Base-by-base conservation (phyloP, 129 eudicot genomes). In the Tagetes patula region DNA sequence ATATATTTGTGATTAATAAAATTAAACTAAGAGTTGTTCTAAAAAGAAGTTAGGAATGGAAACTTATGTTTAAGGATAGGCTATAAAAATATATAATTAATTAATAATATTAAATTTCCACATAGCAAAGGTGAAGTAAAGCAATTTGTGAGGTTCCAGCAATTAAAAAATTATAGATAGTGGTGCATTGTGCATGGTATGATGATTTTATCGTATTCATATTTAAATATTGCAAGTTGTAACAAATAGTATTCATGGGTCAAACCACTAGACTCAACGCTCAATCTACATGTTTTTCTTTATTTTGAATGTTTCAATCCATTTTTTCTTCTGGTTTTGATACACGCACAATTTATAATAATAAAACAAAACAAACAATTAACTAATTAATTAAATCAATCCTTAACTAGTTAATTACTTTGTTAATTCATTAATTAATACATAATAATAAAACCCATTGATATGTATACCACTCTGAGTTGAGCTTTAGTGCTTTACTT, bases 291-390 rank as follows among this genome's bases (percentile, higher is more conserved):
- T 20, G 27, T 10, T 67, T 56, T 36, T 62, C 59, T 60, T 60
- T 52, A n/a, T 47, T 76, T 68, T 70, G 45, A 60, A 77, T 69
- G 55, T 60, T 69, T 77, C 75, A 68, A 58, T 76, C 64, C 54
- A 59, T 38, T 36, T 59, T 30, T 40, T 72, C n/a, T 59, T 34
- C 33, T 32, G 27, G 32, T 11, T 59, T 20, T 8, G 40, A 32
- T 20, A 20, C 27, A 20, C 27, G 27, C 27, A 20, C 27, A 20
- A 20, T 20, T 20, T 20, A 20, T 20, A 20, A 20, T 20, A 20
- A 20, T 20, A 20, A 20, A 20, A 20, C 27, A 20, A 20, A 20
- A 20, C 27, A 20, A 20, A 20, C 27, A 20, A 20, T 72, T 56
- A 0, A 4, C 3, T 33, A 5, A 32, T 66, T 33, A 31, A 6